Base-by-base conservation (phyloP, 306 rosid genomes). In the Boehmeria nivea region DNA sequence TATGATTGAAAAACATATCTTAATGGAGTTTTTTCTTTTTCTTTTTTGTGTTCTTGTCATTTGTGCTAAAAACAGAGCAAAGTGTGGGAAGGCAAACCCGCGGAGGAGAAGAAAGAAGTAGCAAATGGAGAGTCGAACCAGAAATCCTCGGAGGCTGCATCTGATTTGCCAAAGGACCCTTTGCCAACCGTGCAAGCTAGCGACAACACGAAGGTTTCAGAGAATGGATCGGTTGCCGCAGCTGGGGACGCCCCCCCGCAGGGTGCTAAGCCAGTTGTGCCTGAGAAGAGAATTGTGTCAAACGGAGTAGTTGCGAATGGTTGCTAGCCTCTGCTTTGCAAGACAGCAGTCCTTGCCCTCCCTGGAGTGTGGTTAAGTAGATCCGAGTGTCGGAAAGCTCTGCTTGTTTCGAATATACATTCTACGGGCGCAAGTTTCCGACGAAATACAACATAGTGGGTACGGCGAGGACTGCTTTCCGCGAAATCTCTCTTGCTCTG, bases 81-180 rank as follows among this genome's bases (percentile, higher is more conserved):
- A 96, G 89, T 87, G 19, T 91, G 95, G 98, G 96, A 87, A 75
- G 98, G 95, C 37, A 91, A 87, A 71, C 62, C 81, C 8, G 22
- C 70, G 18, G 96, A 91, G 15, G 95, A 82, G 54, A 90, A 82
- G 82, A 54, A 70, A 6, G 93, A 82, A 43, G 73, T 59, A 22
- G 68, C 63, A 6, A 75, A 74, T 40, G 89, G 80, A 40, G 94
- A 87, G 16, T 44, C 54, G 55, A 68, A 61, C 18, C 79, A 42
- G 13, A 87, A 78, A 52, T 43, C 74, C 23, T 18, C 39, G 7
- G 98, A 82, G 46, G 83, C 61, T 21, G 47, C 65, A 22, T 63
- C 77, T 0, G 91, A 85, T 2, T 52, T 76, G 63, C 68, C 60
- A 18, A 81, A 79, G 71, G 87, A 82, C 55, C 38, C 75, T 49